These are phyloP conservation scores for Prosopis cineraria DNA, from an alignment of 306 rosid species.

Conservation along the genomic window DNA sequence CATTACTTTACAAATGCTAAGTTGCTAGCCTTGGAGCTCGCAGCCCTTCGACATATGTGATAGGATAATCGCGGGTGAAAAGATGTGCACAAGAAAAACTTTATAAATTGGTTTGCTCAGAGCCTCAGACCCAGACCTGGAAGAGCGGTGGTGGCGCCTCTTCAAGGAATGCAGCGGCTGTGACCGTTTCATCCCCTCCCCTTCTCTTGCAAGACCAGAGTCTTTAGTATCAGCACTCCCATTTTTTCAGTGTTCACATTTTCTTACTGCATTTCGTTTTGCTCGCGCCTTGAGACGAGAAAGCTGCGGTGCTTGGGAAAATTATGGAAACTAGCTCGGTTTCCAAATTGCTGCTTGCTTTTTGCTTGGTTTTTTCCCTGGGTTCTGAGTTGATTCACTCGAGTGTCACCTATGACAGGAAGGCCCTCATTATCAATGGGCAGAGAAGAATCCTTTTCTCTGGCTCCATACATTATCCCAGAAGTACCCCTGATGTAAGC, in stretches of 20 bases:
- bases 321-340: slow-evolving; percentile 60
- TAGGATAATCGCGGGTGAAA: slow-evolving; percentile 37
- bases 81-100: not conserved
- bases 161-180: slow-evolving; percentile 35
- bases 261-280: slow-evolving; percentile 28
- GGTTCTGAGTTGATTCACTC: slow-evolving; percentile 58
- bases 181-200: slow-evolving; percentile 16
- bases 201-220: slow-evolving; percentile 21
- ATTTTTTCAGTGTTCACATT: slow-evolving; percentile 22
- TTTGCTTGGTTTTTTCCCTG: slow-evolving; percentile 48
- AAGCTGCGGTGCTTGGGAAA: not conserved
- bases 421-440: slow-evolving; percentile 88
- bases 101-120: slow-evolving; percentile 39
- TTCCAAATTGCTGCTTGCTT: slow-evolving; percentile 53
- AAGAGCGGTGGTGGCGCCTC: slow-evolving; percentile 37
- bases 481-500: slow-evolving; percentile 95
- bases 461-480: slow-evolving; percentile 97
- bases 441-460: slow-evolving; percentile 93
- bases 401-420: slow-evolving; percentile 80
- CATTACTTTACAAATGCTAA: not conserved
- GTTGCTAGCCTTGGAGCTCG: slow-evolving; percentile 11
- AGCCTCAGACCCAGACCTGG: slow-evolving; percentile 23
- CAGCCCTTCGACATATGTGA: slow-evolving; percentile 50
- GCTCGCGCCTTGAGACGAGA: slow-evolving; percentile 4
- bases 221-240: not conserved